Evolutionary conservation across 2,329 filamentous ascomycete species (phyloP).

Genomic region (Ilyonectria robusta): DNA sequence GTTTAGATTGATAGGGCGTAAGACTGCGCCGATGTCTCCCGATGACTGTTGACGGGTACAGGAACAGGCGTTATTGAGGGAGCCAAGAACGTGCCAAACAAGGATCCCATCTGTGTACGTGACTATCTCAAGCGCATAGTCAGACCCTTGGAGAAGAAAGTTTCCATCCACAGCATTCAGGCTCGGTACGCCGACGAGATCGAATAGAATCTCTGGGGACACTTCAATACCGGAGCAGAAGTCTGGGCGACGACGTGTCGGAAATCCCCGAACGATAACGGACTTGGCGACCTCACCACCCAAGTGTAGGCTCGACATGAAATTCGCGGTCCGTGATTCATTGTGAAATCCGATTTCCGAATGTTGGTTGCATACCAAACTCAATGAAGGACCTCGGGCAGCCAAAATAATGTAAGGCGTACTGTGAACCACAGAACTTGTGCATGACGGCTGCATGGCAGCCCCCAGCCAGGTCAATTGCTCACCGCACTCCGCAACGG

Average conservation of each 20-base stretch:
- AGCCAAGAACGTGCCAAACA: not conserved
- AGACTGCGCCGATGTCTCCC: not conserved
- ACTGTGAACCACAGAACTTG: not conserved
- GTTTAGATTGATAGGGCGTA: not conserved
- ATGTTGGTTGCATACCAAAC: not conserved
- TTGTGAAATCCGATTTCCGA: not conserved
- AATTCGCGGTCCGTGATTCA: not conserved
- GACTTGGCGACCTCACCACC: not conserved
- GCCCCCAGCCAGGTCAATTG: constrained; percentile 1
- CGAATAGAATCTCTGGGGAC: not conserved
- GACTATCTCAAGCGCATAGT: not conserved
- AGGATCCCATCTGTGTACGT: not conserved
- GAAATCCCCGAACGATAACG: constrained; percentile 6
- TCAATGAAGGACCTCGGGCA: not conserved
- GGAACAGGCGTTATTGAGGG: not conserved
- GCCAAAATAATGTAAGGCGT: not conserved
- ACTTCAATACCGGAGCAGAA: not conserved
- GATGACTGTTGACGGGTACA: not conserved
- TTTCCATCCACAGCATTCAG: not conserved
- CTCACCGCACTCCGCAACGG: constrained; percentile 9
- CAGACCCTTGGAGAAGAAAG: not conserved
- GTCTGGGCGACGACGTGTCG: not conserved
- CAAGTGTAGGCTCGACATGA: not conserved
- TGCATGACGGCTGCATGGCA: not conserved
- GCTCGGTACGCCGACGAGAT: not conserved